Percentiles rank a stretch among this genome's conserved stretches.
phyloP scores from a whole-genome alignment of 352 stramenopile genomes.

The Pythium phragmitis region DNA sequence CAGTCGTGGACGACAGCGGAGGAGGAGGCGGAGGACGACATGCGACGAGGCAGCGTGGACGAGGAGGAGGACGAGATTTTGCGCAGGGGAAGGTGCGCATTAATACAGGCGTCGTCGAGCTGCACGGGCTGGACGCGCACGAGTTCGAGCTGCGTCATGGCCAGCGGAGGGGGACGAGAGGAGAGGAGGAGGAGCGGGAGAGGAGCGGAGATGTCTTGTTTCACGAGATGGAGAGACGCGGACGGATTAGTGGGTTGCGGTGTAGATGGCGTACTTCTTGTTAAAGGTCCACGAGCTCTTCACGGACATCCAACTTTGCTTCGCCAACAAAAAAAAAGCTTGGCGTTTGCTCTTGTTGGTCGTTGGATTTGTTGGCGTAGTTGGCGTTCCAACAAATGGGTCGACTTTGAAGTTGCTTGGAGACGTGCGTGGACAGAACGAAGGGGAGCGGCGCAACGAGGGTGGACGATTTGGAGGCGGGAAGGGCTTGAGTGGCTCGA shows the following conservation, averaged over 20 bases:
- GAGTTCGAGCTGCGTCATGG: conserved; percentile 62
- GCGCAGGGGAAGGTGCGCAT: conserved; percentile 32
- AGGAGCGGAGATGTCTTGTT: background rate
- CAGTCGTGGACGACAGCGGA: conserved; percentile 51
- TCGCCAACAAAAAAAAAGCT: background rate
- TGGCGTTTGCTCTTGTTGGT: background rate
- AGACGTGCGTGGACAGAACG: background rate
- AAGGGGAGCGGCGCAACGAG: background rate
- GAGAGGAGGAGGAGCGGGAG: background rate
- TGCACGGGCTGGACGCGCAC: conserved; percentile 30
- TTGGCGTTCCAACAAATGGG: background rate
- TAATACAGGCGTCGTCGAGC: conserved; percentile 32
- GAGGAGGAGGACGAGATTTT: conserved; percentile 32
- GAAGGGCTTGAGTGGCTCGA: conserved; percentile 13
- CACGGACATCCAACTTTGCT: conserved; percentile 60
- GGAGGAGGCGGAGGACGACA: conserved; percentile 26
- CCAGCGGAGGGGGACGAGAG: background rate
- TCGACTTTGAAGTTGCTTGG: conserved; percentile 10
- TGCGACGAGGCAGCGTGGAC: conserved; percentile 30
- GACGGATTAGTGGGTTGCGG: conserved; percentile 57
- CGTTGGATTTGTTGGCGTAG: conserved; percentile 9
- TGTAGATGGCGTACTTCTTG: conserved; percentile 83
- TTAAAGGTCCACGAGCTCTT: conserved; percentile 84
- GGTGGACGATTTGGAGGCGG: conserved; percentile 3
- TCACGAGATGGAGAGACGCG: background rate